Base-by-base conservation (phyloP, 805 yeast genomes). In the Barnettozyma botsteinii region DNA sequence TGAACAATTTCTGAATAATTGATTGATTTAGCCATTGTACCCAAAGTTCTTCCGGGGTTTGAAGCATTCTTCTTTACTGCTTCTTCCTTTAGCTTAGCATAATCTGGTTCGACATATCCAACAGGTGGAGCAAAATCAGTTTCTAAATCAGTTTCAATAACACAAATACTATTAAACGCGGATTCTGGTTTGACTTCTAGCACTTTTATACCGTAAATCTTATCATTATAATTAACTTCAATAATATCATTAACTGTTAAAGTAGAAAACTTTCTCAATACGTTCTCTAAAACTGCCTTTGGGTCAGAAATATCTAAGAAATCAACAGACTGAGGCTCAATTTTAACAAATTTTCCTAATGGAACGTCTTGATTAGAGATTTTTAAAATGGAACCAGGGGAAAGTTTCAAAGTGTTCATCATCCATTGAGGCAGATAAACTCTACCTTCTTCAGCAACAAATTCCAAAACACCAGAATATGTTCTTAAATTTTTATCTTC, bases 61-160 rank as follows among this genome's bases (percentile, higher is more conserved):
- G 29, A 15, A 4, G 32, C 31, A 20, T 40, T 41, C 37, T 43
- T 41, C 25, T 42, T 35, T 3, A 29, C 24, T 13, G 29, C 39
- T 20, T 42, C 45, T 28, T 42, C 42, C 31, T 42, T 42, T n/a
- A 41, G 27, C 60, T 59, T 50, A 49, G 63, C 22, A 60, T 75
- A 76, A 47, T 85, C 88, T 2, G 96, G 96, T 57, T 91, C 98
- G 15, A 85, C 96, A 58, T 93, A 93, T 0, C 99, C 99, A 5
- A 91, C 96, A 0, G 99, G 99, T 3, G 98, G 96, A 2, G 97
- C 98, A 67, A 93, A 93, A 57, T 93, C 99, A 0, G 97, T 95
- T 43, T 86, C 95, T 46, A 93, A 70, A 65, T 93, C 98, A 0
- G 98, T 93, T 59, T 93, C 99, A 21, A 93, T 86, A 5, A 93